Base-by-base conservation (phyloP, 257 asterid genomes). In the Fraxinus excelsior region DNA sequence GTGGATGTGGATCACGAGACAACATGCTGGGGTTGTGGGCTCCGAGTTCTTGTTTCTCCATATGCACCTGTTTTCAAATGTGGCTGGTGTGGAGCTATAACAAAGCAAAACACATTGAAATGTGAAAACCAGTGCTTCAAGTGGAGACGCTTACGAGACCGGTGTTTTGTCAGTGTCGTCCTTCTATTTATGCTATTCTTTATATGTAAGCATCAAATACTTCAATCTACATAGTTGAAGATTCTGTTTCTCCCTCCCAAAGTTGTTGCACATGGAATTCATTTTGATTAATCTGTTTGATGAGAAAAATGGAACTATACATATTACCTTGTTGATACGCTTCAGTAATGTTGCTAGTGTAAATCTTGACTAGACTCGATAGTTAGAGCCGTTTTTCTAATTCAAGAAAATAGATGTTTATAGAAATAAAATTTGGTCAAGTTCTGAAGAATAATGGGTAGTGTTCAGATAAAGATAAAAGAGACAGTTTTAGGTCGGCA, bases 21-120 rank as follows among this genome's bases (percentile, higher is more conserved):
- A 70, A 81, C 82, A 44, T 95, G 99, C 79, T 93, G 98, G 99
- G 97, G 97, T 77, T 95, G 99, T 88, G 99, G 99, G 72, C 89
- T 91, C 84, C 90, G 85, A 70, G 90, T 95, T 76, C 84, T 90
- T 77, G 93, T 95, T 85, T 87, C 97, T 75, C 92, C 93, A 14
- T 42, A 69, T 76, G 96, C 94, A 44, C 76, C 92, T 26, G 82
- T 88, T 80, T 93, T 95, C 80, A 91, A 89, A 83, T 95, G 98
- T 37, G 96, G 96, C 71, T 95, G 97, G 99, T 95, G 98, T 80
- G 99, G 97, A 84, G 98, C 99, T 70, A 90, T 95, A 81, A 91
- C 97, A 46, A 84, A 89, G 82, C 92, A 80, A 76, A 84, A 85
- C 58, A 77, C 82, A 25, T 75, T 73, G 74, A 90, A 87, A 76